A percentile compares a stretch with the other conserved stretches of the same genome.
Evolutionary conservation across 2,329 filamentous ascomycete genomes (phyloP).

Genomic region (Aspergillus phoenicis): DNA sequence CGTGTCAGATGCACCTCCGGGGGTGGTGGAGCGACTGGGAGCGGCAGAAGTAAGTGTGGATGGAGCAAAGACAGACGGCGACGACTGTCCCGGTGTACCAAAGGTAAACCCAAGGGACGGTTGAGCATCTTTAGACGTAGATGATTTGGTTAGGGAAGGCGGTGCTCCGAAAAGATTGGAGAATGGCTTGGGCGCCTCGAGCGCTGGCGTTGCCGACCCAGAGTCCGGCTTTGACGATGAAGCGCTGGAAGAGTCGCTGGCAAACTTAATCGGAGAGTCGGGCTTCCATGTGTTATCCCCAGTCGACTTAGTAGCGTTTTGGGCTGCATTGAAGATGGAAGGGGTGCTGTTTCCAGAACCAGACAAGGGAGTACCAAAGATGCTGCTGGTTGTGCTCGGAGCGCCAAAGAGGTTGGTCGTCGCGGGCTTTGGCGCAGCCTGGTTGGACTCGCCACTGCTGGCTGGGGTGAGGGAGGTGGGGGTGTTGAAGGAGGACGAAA

Average conservation of each 20-base stretch:
- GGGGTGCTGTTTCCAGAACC: slow-evolving; percentile 19
- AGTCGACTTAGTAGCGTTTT: slow-evolving; percentile 16
- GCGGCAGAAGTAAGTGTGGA: slow-evolving; percentile 40
- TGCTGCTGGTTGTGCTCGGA: slow-evolving; percentile 24
- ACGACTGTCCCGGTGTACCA: slow-evolving; percentile 32
- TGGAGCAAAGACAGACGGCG: slow-evolving; percentile 29
- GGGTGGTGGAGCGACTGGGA: slow-evolving; percentile 50
- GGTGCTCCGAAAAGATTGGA: slow-evolving; percentile 34
- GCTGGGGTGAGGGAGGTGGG: slow-evolving; percentile 22
- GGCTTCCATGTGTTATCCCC: slow-evolving; percentile 53
- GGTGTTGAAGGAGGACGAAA: slow-evolving; percentile 30
- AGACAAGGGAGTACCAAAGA: slow-evolving; percentile 34
- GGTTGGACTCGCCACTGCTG: slow-evolving; percentile 15
- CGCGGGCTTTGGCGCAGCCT: slow-evolving; percentile 19
- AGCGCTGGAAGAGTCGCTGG: slow-evolving; percentile 30
- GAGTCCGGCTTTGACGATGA: slow-evolving; percentile 33
- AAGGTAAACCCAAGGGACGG: slow-evolving; percentile 44
- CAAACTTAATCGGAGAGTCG: slow-evolving; percentile 53
- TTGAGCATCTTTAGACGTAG: slow-evolving; percentile 20
- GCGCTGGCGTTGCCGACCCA: slow-evolving; percentile 20
- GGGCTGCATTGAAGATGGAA: slow-evolving; percentile 20
- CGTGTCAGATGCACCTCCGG: slow-evolving; percentile 49
- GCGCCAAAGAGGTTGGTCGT: slow-evolving; percentile 23
- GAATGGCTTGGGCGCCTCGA: slow-evolving; percentile 33
- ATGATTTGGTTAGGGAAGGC: slow-evolving; percentile 23